Conservation (phyloP, 345 rosid genomes). For the Ailanthus altissimus region DNA sequence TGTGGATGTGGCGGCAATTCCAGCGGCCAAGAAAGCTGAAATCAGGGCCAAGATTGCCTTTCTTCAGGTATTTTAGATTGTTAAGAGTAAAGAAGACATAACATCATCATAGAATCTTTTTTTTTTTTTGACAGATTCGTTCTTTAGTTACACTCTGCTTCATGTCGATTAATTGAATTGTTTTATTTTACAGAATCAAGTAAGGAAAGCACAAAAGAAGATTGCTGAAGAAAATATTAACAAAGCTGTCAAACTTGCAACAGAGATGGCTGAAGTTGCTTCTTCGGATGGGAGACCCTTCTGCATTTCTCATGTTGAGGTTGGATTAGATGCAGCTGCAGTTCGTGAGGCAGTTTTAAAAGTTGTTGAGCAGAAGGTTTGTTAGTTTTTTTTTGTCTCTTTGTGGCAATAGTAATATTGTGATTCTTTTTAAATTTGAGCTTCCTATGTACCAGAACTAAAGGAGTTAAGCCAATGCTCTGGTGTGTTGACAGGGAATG, state of each 20-base stretch:
- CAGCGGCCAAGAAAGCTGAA: constrained; percentile 86
- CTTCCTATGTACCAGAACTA: neutral
- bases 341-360: constrained; percentile 91
- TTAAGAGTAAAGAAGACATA: constrained; percentile 1
- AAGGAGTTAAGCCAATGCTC: neutral
- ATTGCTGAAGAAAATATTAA: constrained; percentile 79
- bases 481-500: constrained; percentile 55
- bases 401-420: neutral
- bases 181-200: constrained; percentile 46
- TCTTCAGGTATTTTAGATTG: constrained; percentile 62
- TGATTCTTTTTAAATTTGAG: neutral
- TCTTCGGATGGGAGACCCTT: constrained; percentile 69
- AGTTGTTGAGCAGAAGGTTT: constrained; percentile 74
- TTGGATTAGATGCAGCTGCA: constrained; percentile 89
- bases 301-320: constrained; percentile 72
- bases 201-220: constrained; percentile 82
- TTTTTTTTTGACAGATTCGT: neutral
- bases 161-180: neutral
- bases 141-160: neutral
- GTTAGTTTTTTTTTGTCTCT: neutral
- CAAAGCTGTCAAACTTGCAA: constrained; percentile 66
- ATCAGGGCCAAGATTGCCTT: constrained; percentile 66
- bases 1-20: constrained; percentile 75
- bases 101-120: neutral
- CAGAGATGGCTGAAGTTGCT: constrained; percentile 67